Conservation (phyloP, 768 basidiomycete genomes). For the Leccinellum albellum region DNA sequence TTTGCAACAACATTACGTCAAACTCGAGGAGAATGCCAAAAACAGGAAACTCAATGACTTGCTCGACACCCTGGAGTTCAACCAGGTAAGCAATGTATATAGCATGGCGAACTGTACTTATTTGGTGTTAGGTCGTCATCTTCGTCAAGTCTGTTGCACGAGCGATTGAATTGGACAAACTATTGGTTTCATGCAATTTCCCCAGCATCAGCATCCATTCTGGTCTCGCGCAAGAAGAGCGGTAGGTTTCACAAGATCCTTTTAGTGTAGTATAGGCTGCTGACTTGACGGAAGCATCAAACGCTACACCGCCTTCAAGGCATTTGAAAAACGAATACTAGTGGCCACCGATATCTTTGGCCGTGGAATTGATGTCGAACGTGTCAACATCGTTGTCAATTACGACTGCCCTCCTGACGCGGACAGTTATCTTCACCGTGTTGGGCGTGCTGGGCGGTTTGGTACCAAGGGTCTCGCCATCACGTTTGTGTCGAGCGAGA, state of each 20-base stretch:
- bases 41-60: constrained; percentile 97
- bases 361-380: constrained; percentile 98
- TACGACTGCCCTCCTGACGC: constrained; percentile 98
- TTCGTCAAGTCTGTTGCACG: constrained; percentile 98
- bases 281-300: constrained; percentile 57
- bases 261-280: not conserved
- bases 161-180: constrained; percentile 93
- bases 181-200: constrained; percentile 96
- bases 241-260: constrained; percentile 51
- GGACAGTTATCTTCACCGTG: constrained; percentile 97
- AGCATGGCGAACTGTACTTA: not conserved
- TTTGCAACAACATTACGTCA: constrained; percentile 97
- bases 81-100: constrained; percentile 59
- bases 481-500: constrained; percentile 91
- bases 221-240: constrained; percentile 90
- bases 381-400: constrained; percentile 99
- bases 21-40: constrained; percentile 91
- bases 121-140: constrained; percentile 78
- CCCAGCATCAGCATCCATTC: constrained; percentile 98
- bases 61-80: constrained; percentile 95
- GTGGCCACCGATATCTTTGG: constrained; percentile 99
- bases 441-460: constrained; percentile 98
- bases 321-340: constrained; percentile 98
- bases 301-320: constrained; percentile 97
- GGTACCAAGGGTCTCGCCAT: constrained; percentile 99